Evolutionary conservation across 345 rosid genomes (phyloP), one percentile per base, ranked within the genome.

Genomic region (Limnanthes douglasii): DNA sequence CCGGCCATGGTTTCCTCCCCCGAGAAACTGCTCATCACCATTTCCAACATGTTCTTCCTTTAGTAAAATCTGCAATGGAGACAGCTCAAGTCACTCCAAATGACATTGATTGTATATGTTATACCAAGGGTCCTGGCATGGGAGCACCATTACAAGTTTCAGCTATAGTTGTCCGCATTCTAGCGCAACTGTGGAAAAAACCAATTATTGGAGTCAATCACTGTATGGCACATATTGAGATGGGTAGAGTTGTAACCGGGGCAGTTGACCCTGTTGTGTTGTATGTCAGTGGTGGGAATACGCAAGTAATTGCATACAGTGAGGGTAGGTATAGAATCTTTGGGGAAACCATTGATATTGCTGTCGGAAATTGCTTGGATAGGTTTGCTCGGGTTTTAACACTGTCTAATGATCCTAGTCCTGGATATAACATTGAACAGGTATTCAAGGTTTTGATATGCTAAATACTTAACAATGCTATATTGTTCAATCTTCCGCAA

Each of bases 381-480:
- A 75, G 96, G 32, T 85, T 92, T 39, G 96, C 96, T 45, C 62
- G 99, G 57, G 81, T 92, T 12, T 64, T 92, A 50, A 73, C 69
- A 3, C 69, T 92, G 8, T 85, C 99, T 14, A 92, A 92, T 60
- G 96, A 92, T 65, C 99, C 96, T n/a, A 81, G 90, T 39, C 99
- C 99, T 11, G 96, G 99, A 35, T 85, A 92, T 55, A 92, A 92
- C 60, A 92, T 85, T 8, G 99, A 85, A 56, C 99, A 92, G 94
- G 99, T 80, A 32, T 11, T 27, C 46, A n/a, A n/a, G n/a, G n/a
- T n/a, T n/a, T n/a, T 9, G 45, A 31, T 0, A 37, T 11, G 18
- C 33, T n/a, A n/a, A n/a, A n/a, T n/a, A n/a, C n/a, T n/a, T n/a
- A n/a, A n/a, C 5, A 3, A 29, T 8, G 18, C 14, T n/a, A 8